Evolutionary conservation across 352 stramenopile genomes (phyloP), one percentile per base, ranked within the genome.

Genomic region (Globisporangium nodosum): DNA sequence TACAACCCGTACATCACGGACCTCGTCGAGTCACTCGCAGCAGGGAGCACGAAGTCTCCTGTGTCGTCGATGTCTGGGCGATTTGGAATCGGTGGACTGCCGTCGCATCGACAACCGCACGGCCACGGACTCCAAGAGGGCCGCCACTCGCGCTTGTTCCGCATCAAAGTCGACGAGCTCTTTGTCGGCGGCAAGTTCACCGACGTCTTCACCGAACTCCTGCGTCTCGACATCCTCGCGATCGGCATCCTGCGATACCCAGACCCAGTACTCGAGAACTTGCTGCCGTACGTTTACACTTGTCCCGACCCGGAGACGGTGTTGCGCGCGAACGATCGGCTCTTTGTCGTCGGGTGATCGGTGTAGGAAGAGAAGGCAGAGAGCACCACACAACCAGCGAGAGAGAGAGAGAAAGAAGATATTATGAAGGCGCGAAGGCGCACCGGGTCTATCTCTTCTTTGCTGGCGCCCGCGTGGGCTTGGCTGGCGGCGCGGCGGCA

Each of bases 1-100:
- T 91, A 84, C 64, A 91, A 91, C 24, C 81, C 81, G 12, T 91
- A 89, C 58, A 84, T 89, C 33, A 84, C 73, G 5, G 78, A 89
- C 31, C 60, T 89, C 7, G 63, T 89, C 20, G 64, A 78, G 50
- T 65, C 74, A 3, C 61, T 91, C 15, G 74, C 75, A 46, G 72
- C 67, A 39, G 71, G 73, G 33, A 78, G 64, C 16, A 48, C 45
- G 45, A 20, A 13, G 6, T 18, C 15, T 30, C 58, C 35, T 47
- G 46, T 21, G n/a, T 50, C 20, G 42, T 30, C 47, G 6, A 15
- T n/a, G 21, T 7, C 7, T 16, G 31, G 7, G 20, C 13, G 21
- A n/a, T 30, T 33, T 33, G 24, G 12, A 3, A n/a, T 21, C 12
- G 21, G 20, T 15, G 24, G 20, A 4, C 3, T 20, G 18, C 16